These are phyloP conservation scores for Phanerodontia chrysosporium DNA, from an alignment of 768 basidiomycete genomes.

Conservation along the genomic window DNA sequence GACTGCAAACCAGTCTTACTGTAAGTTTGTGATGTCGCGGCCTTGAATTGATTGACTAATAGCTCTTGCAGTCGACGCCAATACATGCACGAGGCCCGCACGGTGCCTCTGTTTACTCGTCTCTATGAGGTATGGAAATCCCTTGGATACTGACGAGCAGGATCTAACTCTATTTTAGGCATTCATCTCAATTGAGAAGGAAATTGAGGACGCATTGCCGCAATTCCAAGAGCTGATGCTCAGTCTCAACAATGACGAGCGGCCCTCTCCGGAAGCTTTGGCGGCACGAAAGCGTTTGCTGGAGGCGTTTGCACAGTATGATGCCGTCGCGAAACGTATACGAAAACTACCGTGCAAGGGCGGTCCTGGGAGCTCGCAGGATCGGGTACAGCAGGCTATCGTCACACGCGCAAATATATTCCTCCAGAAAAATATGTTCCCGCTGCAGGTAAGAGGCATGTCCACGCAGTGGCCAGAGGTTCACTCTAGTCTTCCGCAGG, in stretches of 20 bases:
- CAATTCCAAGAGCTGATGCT: slow-evolving; percentile 84
- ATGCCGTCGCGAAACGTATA: slow-evolving; percentile 83
- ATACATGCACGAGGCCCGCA: slow-evolving; percentile 59
- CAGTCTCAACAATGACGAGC: slow-evolving; percentile 51
- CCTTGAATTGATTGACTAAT: background rate
- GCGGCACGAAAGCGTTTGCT: slow-evolving; percentile 76
- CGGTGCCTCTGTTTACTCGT: slow-evolving; percentile 57
- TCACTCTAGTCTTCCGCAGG: slow-evolving; percentile 22
- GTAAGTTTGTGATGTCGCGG: slow-evolving; percentile 43
- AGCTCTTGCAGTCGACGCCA: slow-evolving; percentile 62
- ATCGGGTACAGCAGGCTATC: slow-evolving; percentile 81
- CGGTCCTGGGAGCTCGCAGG: slow-evolving; percentile 68
- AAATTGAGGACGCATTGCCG: slow-evolving; percentile 86
- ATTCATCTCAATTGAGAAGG: slow-evolving; percentile 73
- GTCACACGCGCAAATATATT: slow-evolving; percentile 72
- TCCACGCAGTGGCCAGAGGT: background rate
- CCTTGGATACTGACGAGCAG: background rate
- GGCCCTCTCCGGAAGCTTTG: slow-evolving; percentile 64
- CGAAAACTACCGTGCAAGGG: slow-evolving; percentile 61
- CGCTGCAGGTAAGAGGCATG: slow-evolving; percentile 55
- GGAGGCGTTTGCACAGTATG: slow-evolving; percentile 85
- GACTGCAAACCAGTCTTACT: slow-evolving; percentile 76
- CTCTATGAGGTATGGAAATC: slow-evolving; percentile 63
- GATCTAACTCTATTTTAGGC: slow-evolving; percentile 34
- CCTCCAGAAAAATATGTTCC: slow-evolving; percentile 87